A percentile compares a stretch with the other conserved stretches of the same genome.
phyloP scores from a whole-genome alignment of 441 rosid species.

The Syzygium malaccense region DNA sequence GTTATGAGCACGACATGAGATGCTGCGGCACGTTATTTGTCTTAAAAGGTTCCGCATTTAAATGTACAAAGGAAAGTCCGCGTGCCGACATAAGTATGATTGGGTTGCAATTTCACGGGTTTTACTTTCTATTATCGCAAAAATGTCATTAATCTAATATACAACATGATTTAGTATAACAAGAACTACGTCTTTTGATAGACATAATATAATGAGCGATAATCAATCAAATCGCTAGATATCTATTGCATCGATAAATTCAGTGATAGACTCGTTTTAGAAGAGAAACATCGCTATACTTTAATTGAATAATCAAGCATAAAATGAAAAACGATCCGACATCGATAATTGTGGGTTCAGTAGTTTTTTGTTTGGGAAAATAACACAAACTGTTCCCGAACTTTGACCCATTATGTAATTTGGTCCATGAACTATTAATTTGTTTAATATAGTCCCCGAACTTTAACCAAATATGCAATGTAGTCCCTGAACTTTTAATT shows the following conservation, averaged over 20 bases:
- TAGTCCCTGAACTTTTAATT: too few species aligned
- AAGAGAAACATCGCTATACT: not conserved
- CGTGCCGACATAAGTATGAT: not conserved
- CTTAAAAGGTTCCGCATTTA: not conserved
- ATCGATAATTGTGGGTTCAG: not conserved
- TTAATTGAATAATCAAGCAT: not conserved
- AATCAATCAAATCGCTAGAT: not conserved
- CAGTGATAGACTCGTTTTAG: not conserved
- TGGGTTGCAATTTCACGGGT: not conserved
- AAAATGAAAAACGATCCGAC: not conserved
- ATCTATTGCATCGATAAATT: rapidly evolving
- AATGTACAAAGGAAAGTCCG: not conserved
- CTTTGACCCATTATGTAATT: too few species aligned
- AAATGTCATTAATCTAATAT: not conserved
- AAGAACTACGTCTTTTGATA: not conserved
- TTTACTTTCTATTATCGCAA: not conserved
- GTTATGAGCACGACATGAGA: not conserved
- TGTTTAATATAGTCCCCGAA: too few species aligned
- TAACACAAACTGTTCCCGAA: rapidly evolving
- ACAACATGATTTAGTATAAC: not conserved
- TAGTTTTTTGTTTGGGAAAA: not conserved
- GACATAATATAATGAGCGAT: not conserved
- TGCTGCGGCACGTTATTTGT: not conserved
- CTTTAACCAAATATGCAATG: too few species aligned
- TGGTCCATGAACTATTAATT: too few species aligned